A percentile compares a stretch with the other conserved stretches of the same genome.
These are phyloP conservation scores for Colletotrichum tropicicola DNA, from an alignment of 2,329 filamentous ascomycete genomes.

Conservation along the genomic window DNA sequence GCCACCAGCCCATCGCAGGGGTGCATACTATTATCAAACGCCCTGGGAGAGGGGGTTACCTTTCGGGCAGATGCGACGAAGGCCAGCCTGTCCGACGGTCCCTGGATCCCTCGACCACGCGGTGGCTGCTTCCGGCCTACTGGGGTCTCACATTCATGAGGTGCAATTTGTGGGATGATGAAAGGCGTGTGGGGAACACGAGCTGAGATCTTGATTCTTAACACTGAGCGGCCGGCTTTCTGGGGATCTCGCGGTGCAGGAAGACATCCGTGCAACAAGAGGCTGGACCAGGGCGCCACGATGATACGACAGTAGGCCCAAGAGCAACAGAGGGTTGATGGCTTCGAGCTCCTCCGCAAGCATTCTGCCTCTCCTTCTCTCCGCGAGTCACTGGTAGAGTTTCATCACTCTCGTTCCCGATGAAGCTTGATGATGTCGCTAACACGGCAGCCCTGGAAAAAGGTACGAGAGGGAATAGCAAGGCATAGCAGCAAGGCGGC, in stretches of 20 bases:
- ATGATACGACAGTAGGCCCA: not conserved
- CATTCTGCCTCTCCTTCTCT: too few species aligned
- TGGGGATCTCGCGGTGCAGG: not conserved
- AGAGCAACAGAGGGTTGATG: not conserved
- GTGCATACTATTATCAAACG: too few species aligned
- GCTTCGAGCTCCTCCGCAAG: too few species aligned
- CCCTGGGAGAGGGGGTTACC: too few species aligned
- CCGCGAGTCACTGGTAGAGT: not conserved
- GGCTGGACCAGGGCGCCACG: too few species aligned
- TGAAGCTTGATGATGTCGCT: not conserved
- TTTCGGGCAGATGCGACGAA: slow-evolving; percentile 1
- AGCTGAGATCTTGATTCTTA: not conserved
- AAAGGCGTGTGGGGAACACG: not conserved
- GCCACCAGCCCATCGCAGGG: too few species aligned
- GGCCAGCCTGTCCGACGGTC: slow-evolving; percentile 24
- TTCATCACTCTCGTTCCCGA: not conserved
- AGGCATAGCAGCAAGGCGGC: not conserved
- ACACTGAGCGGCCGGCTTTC: not conserved
- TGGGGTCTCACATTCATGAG: not conserved
- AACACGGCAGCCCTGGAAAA: not conserved
- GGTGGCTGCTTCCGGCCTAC: slow-evolving; percentile 17
- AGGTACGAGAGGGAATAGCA: not conserved
- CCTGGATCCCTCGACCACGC: not conserved
- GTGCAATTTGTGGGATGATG: not conserved
- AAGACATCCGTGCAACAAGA: not conserved